Evolutionary conservation across 768 basidiomycete species (phyloP).

Genomic region (Pilatotrama ljubarskyi): DNA sequence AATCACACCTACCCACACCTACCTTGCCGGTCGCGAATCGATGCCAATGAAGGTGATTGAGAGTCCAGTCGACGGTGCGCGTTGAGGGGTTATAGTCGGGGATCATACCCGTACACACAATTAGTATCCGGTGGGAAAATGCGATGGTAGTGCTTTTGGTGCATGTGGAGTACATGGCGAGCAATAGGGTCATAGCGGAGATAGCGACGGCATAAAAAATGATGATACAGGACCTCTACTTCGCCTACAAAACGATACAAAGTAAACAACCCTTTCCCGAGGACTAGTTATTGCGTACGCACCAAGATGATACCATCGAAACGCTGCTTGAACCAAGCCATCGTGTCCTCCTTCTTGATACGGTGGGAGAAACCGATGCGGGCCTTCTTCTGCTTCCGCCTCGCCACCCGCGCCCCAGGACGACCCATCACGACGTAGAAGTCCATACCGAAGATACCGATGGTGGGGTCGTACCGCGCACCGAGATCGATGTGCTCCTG

Average conservation of each 20-base stretch:
- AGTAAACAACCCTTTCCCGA: not conserved
- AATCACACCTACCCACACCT: too few relatives aligned
- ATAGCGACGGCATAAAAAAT: constrained; percentile 23
- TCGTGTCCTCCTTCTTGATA: constrained; percentile 94
- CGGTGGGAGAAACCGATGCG: constrained; percentile 86
- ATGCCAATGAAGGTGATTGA: too few relatives aligned
- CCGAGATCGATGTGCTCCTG: constrained; percentile 99
- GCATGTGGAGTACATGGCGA: constrained; percentile 32
- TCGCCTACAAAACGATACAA: constrained; percentile 16
- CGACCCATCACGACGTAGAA: constrained; percentile 98
- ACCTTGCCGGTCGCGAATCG: too few relatives aligned
- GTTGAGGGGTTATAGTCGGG: too few relatives aligned
- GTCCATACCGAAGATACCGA: constrained; percentile 99
- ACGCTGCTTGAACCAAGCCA: constrained; percentile 99
- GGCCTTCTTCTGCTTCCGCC: constrained; percentile 86
- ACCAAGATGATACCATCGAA: constrained; percentile 98
- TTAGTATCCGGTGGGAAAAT: constrained; percentile 16
- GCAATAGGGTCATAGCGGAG: constrained; percentile 32
- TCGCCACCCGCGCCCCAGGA: constrained; percentile 88
- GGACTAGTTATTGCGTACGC: constrained; percentile 32
- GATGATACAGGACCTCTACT: constrained; percentile 24
- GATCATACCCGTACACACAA: not conserved
- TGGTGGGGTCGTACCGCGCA: constrained; percentile 96
- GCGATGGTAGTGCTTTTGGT: constrained; percentile 26
- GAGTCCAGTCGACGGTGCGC: too few relatives aligned